Percentiles rank a stretch among this genome's conserved stretches.
phyloP scores from a whole-genome alignment of 23 red algal genomes.

The Gracilariopsis chorda region DNA sequence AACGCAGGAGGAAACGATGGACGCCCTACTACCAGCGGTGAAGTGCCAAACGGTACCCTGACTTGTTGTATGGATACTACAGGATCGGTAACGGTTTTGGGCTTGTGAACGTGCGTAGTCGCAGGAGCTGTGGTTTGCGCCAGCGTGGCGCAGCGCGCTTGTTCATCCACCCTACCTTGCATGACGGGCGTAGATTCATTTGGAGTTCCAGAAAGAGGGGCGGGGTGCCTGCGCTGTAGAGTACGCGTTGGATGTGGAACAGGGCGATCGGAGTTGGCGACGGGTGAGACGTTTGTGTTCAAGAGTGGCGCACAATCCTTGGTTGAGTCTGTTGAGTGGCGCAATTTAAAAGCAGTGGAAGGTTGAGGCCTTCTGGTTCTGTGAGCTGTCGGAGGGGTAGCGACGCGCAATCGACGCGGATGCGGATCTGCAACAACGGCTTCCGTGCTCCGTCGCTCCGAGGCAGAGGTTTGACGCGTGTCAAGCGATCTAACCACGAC shows the following conservation, averaged over 20 bases:
- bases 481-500: too few species aligned
- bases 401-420: neutral
- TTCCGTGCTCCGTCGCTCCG: too few species aligned
- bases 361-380: neutral
- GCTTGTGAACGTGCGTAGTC: neutral
- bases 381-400: neutral
- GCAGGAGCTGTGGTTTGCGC: neutral
- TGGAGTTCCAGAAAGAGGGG: neutral
- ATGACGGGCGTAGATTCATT: neutral
- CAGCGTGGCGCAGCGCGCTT: neutral
- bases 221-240: neutral
- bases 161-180: neutral
- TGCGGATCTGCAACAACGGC: neutral
- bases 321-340: neutral
- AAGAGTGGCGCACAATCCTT: neutral
- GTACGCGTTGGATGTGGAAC: neutral
- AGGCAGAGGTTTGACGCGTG: too few species aligned
- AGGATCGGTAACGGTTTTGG: neutral
- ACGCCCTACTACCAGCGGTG: neutral
- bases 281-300: neutral
- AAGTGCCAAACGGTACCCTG: neutral
- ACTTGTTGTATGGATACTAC: neutral
- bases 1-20: neutral
- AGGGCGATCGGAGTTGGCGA: neutral
- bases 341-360: neutral